phyloP scores from a whole-genome alignment of 2,329 filamentous ascomycete species.

The Ramichloridium luteum region DNA sequence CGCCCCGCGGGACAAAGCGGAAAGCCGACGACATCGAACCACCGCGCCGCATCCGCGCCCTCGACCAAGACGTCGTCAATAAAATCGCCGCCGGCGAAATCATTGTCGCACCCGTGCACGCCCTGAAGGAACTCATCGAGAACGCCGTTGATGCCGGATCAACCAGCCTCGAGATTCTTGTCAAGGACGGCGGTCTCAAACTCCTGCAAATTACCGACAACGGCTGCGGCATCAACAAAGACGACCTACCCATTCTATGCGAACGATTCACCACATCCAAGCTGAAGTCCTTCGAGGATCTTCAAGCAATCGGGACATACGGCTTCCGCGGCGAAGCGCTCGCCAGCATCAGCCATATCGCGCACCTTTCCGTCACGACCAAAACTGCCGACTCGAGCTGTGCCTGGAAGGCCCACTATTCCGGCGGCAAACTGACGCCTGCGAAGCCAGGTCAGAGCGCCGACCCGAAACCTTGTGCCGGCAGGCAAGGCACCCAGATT shows the following conservation, averaged over 20 bases:
- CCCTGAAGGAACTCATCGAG: slow-evolving; percentile 90
- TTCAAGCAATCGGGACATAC: slow-evolving; percentile 82
- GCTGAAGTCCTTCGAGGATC: slow-evolving; percentile 82
- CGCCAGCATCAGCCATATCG: slow-evolving; percentile 96
- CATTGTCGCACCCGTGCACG: slow-evolving; percentile 92
- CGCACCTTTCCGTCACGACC: slow-evolving; percentile 88
- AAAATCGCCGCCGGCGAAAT: slow-evolving; percentile 98
- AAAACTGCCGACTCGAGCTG: slow-evolving; percentile 78
- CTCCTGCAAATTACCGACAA: slow-evolving; percentile 95
- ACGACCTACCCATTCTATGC: slow-evolving; percentile 82
- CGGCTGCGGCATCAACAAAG: slow-evolving; percentile 86
- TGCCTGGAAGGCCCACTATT: slow-evolving; percentile 83
- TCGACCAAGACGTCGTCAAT: slow-evolving; percentile 89
- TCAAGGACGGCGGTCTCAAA: slow-evolving; percentile 92
- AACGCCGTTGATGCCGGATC: slow-evolving; percentile 97
- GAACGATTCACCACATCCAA: slow-evolving; percentile 97
- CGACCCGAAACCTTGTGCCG: slow-evolving; percentile 79
- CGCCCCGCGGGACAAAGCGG: slow-evolving; percentile 24
- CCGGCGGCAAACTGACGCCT: slow-evolving; percentile 66
- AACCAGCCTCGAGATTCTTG: slow-evolving; percentile 76
- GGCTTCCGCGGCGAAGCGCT: slow-evolving; percentile 95
- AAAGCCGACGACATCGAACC: slow-evolving; percentile 25
- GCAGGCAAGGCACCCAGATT: slow-evolving; percentile 83
- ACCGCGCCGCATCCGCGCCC: slow-evolving; percentile 50
- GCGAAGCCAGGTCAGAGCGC: slow-evolving; percentile 76